Conservation (phyloP, 2,329 filamentous ascomycete species). For the Fusarium ambrosium region DNA sequence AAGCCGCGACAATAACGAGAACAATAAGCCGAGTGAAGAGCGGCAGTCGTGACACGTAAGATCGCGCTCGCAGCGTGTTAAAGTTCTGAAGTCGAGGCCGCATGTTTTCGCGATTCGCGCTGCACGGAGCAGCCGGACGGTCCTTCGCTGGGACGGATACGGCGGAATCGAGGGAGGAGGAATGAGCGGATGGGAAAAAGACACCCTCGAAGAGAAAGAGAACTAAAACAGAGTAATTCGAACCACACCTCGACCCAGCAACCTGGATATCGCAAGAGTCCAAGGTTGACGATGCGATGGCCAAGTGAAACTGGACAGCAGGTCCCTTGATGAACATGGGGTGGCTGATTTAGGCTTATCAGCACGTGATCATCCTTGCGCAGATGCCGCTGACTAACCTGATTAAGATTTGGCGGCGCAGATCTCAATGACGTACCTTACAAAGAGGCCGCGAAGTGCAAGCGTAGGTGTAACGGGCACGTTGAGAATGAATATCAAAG, state of each 20-base stretch:
- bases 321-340: constrained; percentile 24
- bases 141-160: constrained; percentile 18
- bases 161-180: neutral
- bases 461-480: neutral
- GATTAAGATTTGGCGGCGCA: neutral
- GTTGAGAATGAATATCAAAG: neutral
- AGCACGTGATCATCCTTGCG: constrained; percentile 41
- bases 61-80: constrained; percentile 80
- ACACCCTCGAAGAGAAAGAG: neutral
- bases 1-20: constrained; percentile 71
- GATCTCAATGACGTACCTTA: neutral
- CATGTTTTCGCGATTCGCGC: constrained; percentile 47
- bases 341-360: constrained; percentile 28
- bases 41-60: constrained; percentile 87
- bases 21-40: constrained; percentile 84
- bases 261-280: constrained; percentile 26
- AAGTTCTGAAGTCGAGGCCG: constrained; percentile 60
- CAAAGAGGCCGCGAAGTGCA: neutral
- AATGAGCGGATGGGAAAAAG: neutral
- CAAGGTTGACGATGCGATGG: constrained; percentile 20
- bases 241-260: constrained; percentile 28
- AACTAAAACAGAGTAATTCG: constrained; percentile 12
- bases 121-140: constrained; percentile 44
- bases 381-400: neutral
- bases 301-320: constrained; percentile 41